These are phyloP conservation scores for Pichia sp. DNA, from an alignment of 1,139 yeast species.

Conservation along the genomic window DNA sequence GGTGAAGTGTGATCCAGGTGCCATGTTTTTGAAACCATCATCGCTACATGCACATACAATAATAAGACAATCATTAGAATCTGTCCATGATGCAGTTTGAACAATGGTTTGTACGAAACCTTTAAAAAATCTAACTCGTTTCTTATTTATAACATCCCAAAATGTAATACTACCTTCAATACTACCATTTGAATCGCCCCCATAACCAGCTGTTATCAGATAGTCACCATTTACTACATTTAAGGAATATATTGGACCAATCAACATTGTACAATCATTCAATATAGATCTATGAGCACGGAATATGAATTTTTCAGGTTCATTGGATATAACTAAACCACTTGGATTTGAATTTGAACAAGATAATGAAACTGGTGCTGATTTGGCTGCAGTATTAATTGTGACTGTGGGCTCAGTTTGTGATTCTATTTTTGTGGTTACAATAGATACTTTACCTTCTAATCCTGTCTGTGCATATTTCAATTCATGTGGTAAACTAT, in stretches of 20 bases:
- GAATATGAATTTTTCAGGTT: slow-evolving; percentile 63
- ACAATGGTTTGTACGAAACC: slow-evolving; percentile 35
- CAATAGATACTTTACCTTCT: slow-evolving; percentile 84
- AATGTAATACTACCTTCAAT: slow-evolving; percentile 61
- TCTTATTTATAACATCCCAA: slow-evolving; percentile 67
- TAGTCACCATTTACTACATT: slow-evolving; percentile 28
- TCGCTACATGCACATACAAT: slow-evolving; percentile 35
- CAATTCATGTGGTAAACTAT: slow-evolving; percentile 4
- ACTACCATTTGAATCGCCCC: slow-evolving; percentile 41
- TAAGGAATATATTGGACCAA: slow-evolving; percentile 60
- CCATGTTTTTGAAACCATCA: slow-evolving; percentile 41
- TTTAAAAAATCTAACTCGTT: slow-evolving; percentile 54
- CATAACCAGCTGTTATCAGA: slow-evolving; percentile 11
- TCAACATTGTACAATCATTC: slow-evolving; percentile 38
- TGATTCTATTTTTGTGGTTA: slow-evolving; percentile 32
- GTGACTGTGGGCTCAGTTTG: slow-evolving; percentile 14
- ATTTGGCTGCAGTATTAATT: slow-evolving; percentile 10
- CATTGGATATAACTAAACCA: slow-evolving; percentile 35
- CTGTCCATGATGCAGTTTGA: slow-evolving; percentile 4
- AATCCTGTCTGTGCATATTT: slow-evolving; percentile 79
- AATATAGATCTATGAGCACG: slow-evolving; percentile 61
- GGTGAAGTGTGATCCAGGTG: background rate
- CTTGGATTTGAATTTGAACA: slow-evolving; percentile 9
- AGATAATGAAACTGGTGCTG: slow-evolving; percentile 10
- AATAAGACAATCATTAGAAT: background rate